Base-by-base conservation (phyloP, 2,329 filamentous ascomycete genomes). In the Seiridium cupressi region DNA sequence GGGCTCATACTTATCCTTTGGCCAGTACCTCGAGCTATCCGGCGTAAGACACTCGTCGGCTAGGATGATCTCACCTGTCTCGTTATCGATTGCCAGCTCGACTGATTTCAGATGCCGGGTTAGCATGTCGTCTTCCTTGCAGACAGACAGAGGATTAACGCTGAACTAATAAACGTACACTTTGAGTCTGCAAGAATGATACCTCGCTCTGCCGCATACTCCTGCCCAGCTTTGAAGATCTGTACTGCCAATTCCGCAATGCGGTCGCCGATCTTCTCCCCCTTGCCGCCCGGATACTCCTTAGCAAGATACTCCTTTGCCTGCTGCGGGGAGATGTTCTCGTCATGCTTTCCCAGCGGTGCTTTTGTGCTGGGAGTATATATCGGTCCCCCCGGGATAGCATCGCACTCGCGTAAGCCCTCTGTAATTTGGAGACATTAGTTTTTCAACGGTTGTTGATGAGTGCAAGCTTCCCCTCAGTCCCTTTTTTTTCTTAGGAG, bases 11-110 rank as follows among this genome's bases (percentile, higher is more conserved):
- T 81, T 81, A 48, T 87, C 87, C 64, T 83, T 85, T 1, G 88
- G 88, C 93, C 94, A 98, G 82, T 97, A 97, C 13, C 93, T 85
- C 55, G 90, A 94, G 58, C 85, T 89, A 73, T 92, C 89, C 2
- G 93, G 92, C 6, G 89, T 92, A 62, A 96, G 78, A 31, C 96
- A 91, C 78, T 96, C 92, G 70, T 96, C 92, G 4, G 93, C 86
- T 56, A 94, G 80, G 42, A 93, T 85, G 6, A 95, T 82, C 68
- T 90, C 84, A 62, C 86, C 82, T 2, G 84, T 87, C 60, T 77
- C 81, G 63, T 84, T 81, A 65, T 89, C 87, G 18, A 91, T 77
- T 1, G 88, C 89, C 69, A 92, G 94, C 76, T 90, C 87, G 18
- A 26, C 18, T 26, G 18, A 26, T 26, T 26, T 26, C 1, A 26